Evolutionary conservation across 352 stramenopile species (phyloP), one percentile per base, ranked within the genome.

Genomic region (Phytophthora ramorum): DNA sequence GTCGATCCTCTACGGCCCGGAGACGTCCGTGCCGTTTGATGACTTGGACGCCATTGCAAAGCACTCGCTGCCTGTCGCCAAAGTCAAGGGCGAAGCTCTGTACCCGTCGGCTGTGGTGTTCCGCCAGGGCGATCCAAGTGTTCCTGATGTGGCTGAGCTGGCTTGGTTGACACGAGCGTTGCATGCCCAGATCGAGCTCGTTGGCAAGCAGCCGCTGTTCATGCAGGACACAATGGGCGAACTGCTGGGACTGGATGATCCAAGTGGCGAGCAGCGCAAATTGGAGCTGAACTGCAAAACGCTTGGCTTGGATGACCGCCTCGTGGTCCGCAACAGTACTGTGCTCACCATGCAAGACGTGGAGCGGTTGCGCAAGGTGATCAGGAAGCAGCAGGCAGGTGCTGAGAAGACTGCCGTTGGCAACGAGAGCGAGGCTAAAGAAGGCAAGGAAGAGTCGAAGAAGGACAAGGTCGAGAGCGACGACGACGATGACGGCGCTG

Each of bases 301-400:
- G 20, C 68, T 95, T 7, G 84, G 78, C 12, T 73, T 81, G 38
- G 68, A 83, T 20, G 83, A 92, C 57, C 70, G 90, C 10, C 69
- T 95, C 12, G 82, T 90, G 10, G 69, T 95, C 8, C 83, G 83
- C 54, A 95, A 95, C 72, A 91, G 81, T 68, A 90, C 83, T 1
- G 87, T 95, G 62, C 70, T 95, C 24, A 92, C 84, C 8, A 91
- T 85, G 79, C 55, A 79, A 2, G 87, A 95, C 58, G 85, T 95
- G 1, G 76, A 90, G 49, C 73, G 79, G 45, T 68, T 95, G 46
- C 84, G 84, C 9, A 67, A 73, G 13, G 74, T 80, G 16, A 56
- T 90, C 8, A 65, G 71, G 44, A 81, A 81, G 57, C 64, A 68
- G n/a, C 65, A 82, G 19, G 20, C 10, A 34, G 20, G 7, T 46